phyloP scores from a whole-genome alignment of 176 grass and related monocot genomes.

The Typha latifolia region DNA sequence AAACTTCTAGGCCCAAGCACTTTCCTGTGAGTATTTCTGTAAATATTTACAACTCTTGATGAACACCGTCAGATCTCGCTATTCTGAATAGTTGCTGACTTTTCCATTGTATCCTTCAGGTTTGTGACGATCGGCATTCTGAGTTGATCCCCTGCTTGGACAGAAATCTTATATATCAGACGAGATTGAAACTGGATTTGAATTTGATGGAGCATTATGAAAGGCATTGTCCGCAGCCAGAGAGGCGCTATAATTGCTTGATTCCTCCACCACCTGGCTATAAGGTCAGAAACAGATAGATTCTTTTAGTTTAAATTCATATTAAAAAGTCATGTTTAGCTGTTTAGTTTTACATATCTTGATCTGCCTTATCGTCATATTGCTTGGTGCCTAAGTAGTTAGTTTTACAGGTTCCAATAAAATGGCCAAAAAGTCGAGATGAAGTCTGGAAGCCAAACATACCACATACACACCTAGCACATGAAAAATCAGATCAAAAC shows the following conservation, averaged over 20 bases:
- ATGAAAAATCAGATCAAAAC: constrained; percentile 98
- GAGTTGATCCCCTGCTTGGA: constrained; percentile 97
- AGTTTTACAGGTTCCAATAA: constrained; percentile 74
- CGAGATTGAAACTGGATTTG: constrained; percentile 90
- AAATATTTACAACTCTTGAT: not conserved
- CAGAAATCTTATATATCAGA: constrained; percentile 99
- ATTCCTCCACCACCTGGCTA: constrained; percentile 84
- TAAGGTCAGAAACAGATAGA: constrained; percentile 49
- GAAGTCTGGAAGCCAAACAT: constrained; percentile 98
- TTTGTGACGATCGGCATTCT: constrained; percentile 87
- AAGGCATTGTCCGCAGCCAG: constrained; percentile 86
- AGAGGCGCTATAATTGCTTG: constrained; percentile 87
- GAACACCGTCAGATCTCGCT: not conserved
- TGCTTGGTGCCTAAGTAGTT: not conserved
- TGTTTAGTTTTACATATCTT: not conserved
- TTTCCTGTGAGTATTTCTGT: constrained; percentile 59
- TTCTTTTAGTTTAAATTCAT: not conserved
- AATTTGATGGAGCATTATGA: constrained; percentile 98
- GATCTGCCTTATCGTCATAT: not conserved
- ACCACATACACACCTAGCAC: constrained; percentile 90
- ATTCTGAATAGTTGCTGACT: not conserved
- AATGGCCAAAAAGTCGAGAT: constrained; percentile 97
- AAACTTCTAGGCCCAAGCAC: constrained; percentile 49
- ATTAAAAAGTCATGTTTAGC: not conserved
- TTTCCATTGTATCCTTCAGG: constrained; percentile 28